Evolutionary conservation across 2,329 filamentous ascomycete genomes (phyloP), one percentile per base, ranked within the genome.

Genomic region (Aureobasidium uvarum): DNA sequence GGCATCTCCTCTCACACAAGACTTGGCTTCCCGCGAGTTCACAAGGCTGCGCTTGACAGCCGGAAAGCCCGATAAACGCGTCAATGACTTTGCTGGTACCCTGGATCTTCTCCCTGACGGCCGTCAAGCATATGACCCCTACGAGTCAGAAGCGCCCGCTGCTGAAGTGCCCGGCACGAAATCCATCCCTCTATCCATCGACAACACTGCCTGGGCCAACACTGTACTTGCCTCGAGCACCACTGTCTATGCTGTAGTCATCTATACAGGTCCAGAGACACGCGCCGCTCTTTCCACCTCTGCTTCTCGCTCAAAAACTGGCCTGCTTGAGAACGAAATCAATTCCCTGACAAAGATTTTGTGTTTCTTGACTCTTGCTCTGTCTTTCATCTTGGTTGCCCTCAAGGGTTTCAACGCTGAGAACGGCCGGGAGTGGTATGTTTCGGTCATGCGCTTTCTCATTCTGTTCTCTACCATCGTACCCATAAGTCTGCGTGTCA

Each of bases 391-490:
- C 48, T 84, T 99, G 10, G 95, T 99, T 5, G 92, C 91, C 0
- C 79, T 98, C 2, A 88, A 97, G 76, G 89, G 91, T 0, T 95
- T 96, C 69, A 83, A 88, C 10, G 74, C 73, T n/a, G 86, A 85
- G 1, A 81, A 86, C 63, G 85, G 84, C 23, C 85, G 86, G 63
- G 80, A 85, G 28, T 99, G 95, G 95, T 99, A 98, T 76, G 87
- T 98, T 70, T 94, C 96, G 69, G 96, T 98, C 72, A 95, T 96
- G 87, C 89, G 94, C n/a, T 99, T 98, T 75, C 80, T 99, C 68
- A 96, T 99, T 67, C 82, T 99, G 0, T 99, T 99, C 81, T 98
- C 94, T n/a, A 98, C 94, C 0, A 99, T 99, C 72, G 96, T 99
- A 31, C 95, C 95, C 1, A 97, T 99, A 77, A 96, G 92, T 78